A percentile compares a stretch with the other conserved stretches of the same genome.
phyloP scores from a whole-genome alignment of 164 flowering plant species.

The Aristolochia fimbriata region DNA sequence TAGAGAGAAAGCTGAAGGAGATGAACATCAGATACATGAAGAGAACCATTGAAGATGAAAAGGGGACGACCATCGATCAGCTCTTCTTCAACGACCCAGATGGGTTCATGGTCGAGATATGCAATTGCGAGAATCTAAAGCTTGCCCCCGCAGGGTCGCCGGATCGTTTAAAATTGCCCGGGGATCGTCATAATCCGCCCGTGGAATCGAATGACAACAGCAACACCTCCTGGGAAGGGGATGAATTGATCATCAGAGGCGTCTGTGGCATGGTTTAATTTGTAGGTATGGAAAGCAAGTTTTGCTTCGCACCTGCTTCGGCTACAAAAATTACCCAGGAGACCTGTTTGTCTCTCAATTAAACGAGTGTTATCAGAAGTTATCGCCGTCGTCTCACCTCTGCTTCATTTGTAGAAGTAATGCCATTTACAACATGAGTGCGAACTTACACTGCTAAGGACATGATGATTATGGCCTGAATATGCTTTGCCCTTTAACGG shows the following conservation, averaged over 20 bases:
- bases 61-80: conserved; percentile 33
- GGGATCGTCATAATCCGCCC: conserved; percentile 45
- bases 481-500: no score
- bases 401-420: no score
- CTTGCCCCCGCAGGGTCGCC: conserved; percentile 36
- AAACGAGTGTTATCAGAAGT: no score
- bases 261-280: no score
- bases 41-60: conserved; percentile 37
- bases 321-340: no score
- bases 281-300: no score
- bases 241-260: neutral
- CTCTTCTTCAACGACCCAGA: conserved; percentile 58
- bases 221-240: neutral
- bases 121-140: conserved; percentile 65
- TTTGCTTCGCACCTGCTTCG: no score
- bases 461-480: no score
- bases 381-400: no score
- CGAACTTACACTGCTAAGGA: no score
- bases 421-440: no score
- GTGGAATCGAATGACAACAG: conserved; percentile 1
- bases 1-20: conserved; percentile 38
- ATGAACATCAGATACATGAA: conserved; percentile 30
- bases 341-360: no score
- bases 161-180: conserved; percentile 32
- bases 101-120: conserved; percentile 71